Evolutionary conservation across 306 rosid genomes (phyloP).

Genomic region (cucumber (Cucumis sativus)): DNA sequence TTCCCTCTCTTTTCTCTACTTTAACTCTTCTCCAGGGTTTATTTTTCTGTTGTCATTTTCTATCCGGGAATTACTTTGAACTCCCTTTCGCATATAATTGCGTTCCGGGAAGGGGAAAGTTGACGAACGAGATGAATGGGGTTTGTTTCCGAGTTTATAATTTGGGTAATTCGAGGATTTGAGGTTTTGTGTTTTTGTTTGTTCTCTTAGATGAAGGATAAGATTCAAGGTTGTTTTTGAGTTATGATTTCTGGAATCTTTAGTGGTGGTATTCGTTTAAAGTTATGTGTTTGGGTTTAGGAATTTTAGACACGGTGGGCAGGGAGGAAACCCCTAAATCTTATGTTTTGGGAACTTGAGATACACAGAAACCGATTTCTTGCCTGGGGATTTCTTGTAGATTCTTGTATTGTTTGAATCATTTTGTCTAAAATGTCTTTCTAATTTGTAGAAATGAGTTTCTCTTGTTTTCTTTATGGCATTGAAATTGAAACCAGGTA

Average conservation of each 20-base stretch:
- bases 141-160: neutral
- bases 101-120: neutral
- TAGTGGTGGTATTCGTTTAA: neutral
- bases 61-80: neutral
- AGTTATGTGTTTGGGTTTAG: neutral
- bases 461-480: neutral
- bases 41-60: neutral
- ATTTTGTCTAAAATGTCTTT: neutral
- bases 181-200: neutral
- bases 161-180: neutral
- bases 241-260: neutral
- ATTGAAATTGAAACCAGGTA: neutral
- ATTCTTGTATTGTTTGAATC: neutral
- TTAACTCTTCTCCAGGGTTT: neutral
- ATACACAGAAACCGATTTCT: neutral
- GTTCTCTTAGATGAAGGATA: neutral
- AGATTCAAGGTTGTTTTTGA: neutral
- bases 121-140: neutral
- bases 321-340: neutral
- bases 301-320: neutral
- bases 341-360: neutral
- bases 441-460: neutral
- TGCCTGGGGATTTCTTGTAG: neutral
- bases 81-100: neutral
- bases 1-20: neutral